Evolutionary conservation across 108 stramenopile species (phyloP).

Genomic region (Pseudonitzschia multiseries): DNA sequence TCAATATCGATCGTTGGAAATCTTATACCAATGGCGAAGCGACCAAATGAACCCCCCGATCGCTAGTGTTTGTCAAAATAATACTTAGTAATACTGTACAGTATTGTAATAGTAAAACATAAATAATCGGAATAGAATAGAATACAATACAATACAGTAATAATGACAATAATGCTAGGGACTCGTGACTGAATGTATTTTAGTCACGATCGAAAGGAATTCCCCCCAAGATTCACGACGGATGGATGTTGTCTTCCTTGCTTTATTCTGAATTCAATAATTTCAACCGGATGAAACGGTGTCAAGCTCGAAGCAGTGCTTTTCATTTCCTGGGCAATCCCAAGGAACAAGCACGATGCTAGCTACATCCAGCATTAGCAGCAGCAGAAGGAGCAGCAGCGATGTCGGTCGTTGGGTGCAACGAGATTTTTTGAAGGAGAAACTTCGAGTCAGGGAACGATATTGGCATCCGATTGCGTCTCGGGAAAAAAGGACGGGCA

Average conservation of each 20-base stretch:
- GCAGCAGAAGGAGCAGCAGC: background rate
- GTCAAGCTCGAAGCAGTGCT: background rate
- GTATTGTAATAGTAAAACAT: no score
- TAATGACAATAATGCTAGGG: no score
- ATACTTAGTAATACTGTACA: no score
- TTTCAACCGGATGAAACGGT: no score
- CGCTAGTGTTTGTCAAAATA: no score
- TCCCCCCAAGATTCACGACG: no score
- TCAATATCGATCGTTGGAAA: constrained; percentile 27
- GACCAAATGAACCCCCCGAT: background rate
- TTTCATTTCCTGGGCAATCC: background rate
- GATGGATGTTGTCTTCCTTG: no score
- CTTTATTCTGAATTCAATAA: background rate
- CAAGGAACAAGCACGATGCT: background rate
- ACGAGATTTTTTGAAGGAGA: constrained; percentile 44
- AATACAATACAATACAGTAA: no score
- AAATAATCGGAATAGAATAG: no score
- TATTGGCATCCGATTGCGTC: constrained; percentile 31
- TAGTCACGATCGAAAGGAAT: no score
- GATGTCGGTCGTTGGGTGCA: constrained; percentile 26
- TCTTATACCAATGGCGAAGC: background rate
- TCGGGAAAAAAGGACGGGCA: background rate
- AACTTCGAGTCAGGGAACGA: constrained; percentile 39
- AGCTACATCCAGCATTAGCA: background rate
- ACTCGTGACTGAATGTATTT: no score